Base-by-base conservation (phyloP, 257 asterid species). In the Ligustrum vulgare region DNA sequence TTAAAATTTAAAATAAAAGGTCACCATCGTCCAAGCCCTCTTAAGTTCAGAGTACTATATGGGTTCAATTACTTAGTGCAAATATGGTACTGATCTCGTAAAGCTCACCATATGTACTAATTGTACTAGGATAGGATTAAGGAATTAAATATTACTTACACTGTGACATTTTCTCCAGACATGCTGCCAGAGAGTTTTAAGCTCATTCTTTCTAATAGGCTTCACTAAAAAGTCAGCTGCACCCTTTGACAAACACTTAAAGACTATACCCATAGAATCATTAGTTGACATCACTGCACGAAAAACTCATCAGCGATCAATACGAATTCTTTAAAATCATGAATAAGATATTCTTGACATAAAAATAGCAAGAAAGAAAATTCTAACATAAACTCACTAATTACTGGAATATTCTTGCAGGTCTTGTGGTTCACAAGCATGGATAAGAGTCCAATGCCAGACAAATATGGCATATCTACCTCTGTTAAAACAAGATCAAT, bases 251-350 rank as follows among this genome's bases (percentile, higher is more conserved):
- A 94, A 87, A 81, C 98, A 94, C 88, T 90, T 92, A 74, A 90
- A 89, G 72, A 92, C 98, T 84, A 94, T 76, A 33, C 93, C 96
- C 97, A 94, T 91, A 65, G 98, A 89, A 87, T 91, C 98, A 75
- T 92, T 91, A 73, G 95, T 86, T 71, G 98, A 94, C 98, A 90
- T 94, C 98, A 94, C 98, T 92, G 96, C 91, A 89, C 63, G 71
- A 12, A 77, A 80, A 79, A 72, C 70, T 28, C 89, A 79, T 77
- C 35, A 74, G 79, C 34, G 39, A 70, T 71, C 69, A 41, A 72
- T 69, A 81, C 72, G 69, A 70, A 70, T 72, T 23, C 69, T 28
- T 60, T 32, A 25, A 80, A 60, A 25, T 71, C 62, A 37, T 33
- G 36, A 23, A 32, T 51, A 36, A 39, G 18, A 54, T 58, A 22